Evolutionary conservation across 108 stramenopile genomes (phyloP).

Genomic region (Cyclotella baltica): DNA sequence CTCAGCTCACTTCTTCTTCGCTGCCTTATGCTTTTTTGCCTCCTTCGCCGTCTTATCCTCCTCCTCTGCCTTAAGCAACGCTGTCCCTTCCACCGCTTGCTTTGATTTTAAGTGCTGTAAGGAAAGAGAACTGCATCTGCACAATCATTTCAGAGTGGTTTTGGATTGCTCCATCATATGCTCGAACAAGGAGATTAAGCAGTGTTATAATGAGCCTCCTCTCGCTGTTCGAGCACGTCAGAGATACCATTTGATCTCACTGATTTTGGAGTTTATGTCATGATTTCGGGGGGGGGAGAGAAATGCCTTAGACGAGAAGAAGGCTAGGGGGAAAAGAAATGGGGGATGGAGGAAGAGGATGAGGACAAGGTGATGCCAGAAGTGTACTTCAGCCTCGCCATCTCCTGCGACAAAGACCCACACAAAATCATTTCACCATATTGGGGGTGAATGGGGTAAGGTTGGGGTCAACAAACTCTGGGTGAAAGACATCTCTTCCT

Average conservation of each 20-base stretch:
- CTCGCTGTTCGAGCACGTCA: not conserved
- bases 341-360: not conserved
- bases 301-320: not conserved
- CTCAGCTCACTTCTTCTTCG: too few species aligned
- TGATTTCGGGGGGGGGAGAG: not conserved
- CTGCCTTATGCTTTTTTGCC: too few species aligned
- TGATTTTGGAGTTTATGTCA: not conserved
- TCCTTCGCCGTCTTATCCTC: too few species aligned
- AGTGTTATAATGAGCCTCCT: not conserved
- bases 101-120: too few species aligned
- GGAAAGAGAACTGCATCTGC: not conserved
- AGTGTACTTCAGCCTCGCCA: not conserved
- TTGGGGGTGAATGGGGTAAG: not conserved
- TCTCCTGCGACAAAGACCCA: slow-evolving; percentile 12
- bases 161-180: not conserved
- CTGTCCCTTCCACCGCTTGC: too few species aligned
- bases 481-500: slow-evolving; percentile 5
- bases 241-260: not conserved
- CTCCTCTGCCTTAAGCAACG: too few species aligned
- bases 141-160: not conserved
- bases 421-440: not conserved
- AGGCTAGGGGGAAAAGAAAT: not conserved
- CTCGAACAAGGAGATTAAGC: not conserved
- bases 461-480: not conserved
- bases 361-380: not conserved